Percentiles rank a stretch among this genome's conserved stretches.
These are phyloP conservation scores for Blastocystis sp. DNA, from an alignment of 352 stramenopile species.

Conservation along the genomic window DNA sequence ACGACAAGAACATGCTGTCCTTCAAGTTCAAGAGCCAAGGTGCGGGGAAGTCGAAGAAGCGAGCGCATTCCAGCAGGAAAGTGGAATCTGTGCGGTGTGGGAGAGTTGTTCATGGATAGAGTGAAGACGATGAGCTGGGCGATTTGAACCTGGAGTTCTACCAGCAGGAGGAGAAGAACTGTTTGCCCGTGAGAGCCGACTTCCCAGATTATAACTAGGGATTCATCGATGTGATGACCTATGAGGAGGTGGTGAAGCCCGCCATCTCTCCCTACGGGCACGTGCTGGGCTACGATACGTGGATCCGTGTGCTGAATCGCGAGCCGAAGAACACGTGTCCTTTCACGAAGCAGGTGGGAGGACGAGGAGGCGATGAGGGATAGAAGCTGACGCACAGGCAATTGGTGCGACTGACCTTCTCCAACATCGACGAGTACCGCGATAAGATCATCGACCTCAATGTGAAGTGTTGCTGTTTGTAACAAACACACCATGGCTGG, in stretches of 20 bases:
- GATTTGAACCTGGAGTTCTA: slow-evolving; percentile 13
- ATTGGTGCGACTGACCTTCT: slow-evolving; percentile 23
- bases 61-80: not conserved
- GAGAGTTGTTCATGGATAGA: not conserved
- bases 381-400: slow-evolving; percentile 65
- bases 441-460: slow-evolving; percentile 61
- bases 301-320: slow-evolving; percentile 65
- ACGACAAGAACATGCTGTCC: slow-evolving; percentile 70
- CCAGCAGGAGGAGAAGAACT: slow-evolving; percentile 38
- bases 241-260: slow-evolving; percentile 61
- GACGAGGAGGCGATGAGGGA: not conserved
- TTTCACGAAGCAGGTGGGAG: slow-evolving; percentile 60
- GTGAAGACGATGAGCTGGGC: slow-evolving; percentile 2
- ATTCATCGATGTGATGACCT: slow-evolving; percentile 66
- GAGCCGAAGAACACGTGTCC: slow-evolving; percentile 69
- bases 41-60: not conserved
- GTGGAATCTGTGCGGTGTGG: not conserved
- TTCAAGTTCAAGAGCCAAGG: slow-evolving; percentile 50
- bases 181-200: slow-evolving; percentile 3
- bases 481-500: not conserved
- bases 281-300: slow-evolving; percentile 65
- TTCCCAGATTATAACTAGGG: slow-evolving; percentile 13
- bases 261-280: slow-evolving; percentile 68
- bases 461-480: not conserved
- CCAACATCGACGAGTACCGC: slow-evolving; percentile 67